Base-by-base conservation (phyloP, 1,284 basidiomycete genomes). In the Chalciporus sp. region DNA sequence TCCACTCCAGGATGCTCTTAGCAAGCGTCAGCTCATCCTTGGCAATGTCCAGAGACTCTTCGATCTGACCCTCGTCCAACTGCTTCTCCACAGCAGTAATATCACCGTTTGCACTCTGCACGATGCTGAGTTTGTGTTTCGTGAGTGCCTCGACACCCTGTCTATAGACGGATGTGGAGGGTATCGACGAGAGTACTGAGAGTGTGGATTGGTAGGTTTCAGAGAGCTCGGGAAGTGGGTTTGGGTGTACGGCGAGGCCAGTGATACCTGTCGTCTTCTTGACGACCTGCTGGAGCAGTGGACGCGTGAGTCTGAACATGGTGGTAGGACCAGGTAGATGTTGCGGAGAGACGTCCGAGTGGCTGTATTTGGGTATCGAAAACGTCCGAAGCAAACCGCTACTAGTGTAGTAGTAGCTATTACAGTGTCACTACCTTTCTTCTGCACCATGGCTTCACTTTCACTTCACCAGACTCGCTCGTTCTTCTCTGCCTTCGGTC, bases 1-100 rank as follows among this genome's bases (percentile, higher is more conserved):
- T 97, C 93, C 94, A 98, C 69, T 96, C 91, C 23, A 88, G 69
- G 90, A 98, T 94, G 76, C 93, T 92, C 37, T 79, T 79, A 2
- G 83, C 90, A 42, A 98, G 76, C 48, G 74, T 78, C 55, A 92
- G 76, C 75, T 99, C 96, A 61, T 92, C 89, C 62, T 88, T 73
- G 4, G 95, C 95, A 74, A 94, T 86, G 63, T 86, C 80, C 58
- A 99, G 66, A 37, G 90, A 82, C 71, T 94, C 84, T 75, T 96
- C 94, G 50, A 95, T 88, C 61, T 92, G 84, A 0, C 91, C 90
- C 68, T 89, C 84, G 42, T 86, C 80, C 48, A 95, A 66, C 70
- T 85, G 80, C 64, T 78, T 82, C 76, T 97, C 95, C 14, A 81
- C 88, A 12, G 77, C 73, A 39, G 74, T 69, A 53, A 92, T 73